Evolutionary conservation across 179 eudicot genomes (phyloP), one percentile per base, ranked within the genome.

Genomic region (Beta corolliflora): DNA sequence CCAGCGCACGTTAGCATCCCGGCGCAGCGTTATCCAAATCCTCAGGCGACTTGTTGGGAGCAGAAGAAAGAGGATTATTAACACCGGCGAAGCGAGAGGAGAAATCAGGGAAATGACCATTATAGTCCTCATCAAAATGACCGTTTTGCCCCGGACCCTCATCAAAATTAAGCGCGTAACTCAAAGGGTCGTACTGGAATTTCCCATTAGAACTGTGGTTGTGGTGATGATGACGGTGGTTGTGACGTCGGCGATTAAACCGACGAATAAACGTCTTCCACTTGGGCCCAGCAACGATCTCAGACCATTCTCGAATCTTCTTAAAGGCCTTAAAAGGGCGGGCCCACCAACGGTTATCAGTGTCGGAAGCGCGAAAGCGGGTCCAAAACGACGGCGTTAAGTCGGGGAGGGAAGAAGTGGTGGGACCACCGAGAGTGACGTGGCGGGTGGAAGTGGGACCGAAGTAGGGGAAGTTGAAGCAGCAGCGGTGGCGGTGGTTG

Each of bases 81-180:
- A 41, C 65, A 3, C 82, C 48, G 23, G 81, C 86, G 55, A 36
- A 82, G 48, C 88, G 72, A 1, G 85, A 61, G 0, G 85, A 79
- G 54, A 85, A 85, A 65, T 85, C 88, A 5, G 85, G 83, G 46
- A 45, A 75, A 5, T 78, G 36, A 31, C 55, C 80, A 7, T n/a
- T 48, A 9, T 23, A 79, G n/a, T 54, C 71, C 41, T 85, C 81
- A 7, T 77, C 88, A 4, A 71, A 79, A 14, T 82, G 83, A 79
- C 83, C 79, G 48, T 61, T 85, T 65, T 85, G 85, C 78, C 83
- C 87, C 45, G 41, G 81, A 9, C 87, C 87, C 0, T 80, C 88
- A 13, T 85, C 88, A 64, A 85, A 85, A 58, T 85, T 85, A 48
- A 85, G 88, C 69, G 88, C 85, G 60, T 85, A 85, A 76, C 85